phyloP scores from a whole-genome alignment of 2,329 filamentous ascomycete species.

The Coniella lustricola region DNA sequence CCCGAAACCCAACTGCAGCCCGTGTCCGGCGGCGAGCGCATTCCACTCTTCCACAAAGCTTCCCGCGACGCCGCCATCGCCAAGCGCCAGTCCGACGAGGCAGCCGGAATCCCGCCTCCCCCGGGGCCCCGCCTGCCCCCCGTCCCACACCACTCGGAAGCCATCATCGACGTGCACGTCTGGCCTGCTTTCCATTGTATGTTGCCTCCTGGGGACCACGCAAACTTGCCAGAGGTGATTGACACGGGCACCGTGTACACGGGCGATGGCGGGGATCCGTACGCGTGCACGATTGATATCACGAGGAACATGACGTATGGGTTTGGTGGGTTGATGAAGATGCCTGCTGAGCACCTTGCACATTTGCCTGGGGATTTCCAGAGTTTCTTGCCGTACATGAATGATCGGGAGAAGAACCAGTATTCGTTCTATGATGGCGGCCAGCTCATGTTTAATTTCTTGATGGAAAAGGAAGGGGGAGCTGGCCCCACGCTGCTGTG shows the following conservation, averaged over 20 bases:
- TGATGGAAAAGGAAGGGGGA: slow-evolving; percentile 16
- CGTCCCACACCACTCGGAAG: slow-evolving; percentile 2
- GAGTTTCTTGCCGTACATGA: slow-evolving; percentile 14
- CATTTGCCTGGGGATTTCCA: slow-evolving; percentile 7
- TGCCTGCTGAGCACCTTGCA: slow-evolving; percentile 8
- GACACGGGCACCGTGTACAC: slow-evolving; percentile 17
- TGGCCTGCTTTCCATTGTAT: slow-evolving; percentile 22
- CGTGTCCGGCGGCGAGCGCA: slow-evolving; percentile 20
- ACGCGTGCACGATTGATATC: slow-evolving; percentile 19
- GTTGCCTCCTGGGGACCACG: slow-evolving; percentile 16
- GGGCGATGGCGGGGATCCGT: slow-evolving; percentile 8
- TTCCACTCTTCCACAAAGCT: slow-evolving; percentile 19
- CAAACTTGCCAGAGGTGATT: slow-evolving; percentile 14
- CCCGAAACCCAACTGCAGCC: slow-evolving; percentile 19
- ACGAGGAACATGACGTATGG: slow-evolving; percentile 19
- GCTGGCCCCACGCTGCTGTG: slow-evolving; percentile 15
- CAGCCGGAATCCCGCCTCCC: not conserved
- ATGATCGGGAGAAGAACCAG: slow-evolving; percentile 9
- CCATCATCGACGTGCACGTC: slow-evolving; percentile 17
- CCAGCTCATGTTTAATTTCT: slow-evolving; percentile 22
- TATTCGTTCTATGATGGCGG: slow-evolving; percentile 20
- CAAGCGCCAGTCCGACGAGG: not conserved
- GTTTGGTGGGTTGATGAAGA: slow-evolving; percentile 10
- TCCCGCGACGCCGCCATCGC: slow-evolving; percentile 5
- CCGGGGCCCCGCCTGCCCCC: slow-evolving; percentile 1